A percentile compares a stretch with the other conserved stretches of the same genome.
These are phyloP conservation scores for Microcera coccophila DNA, from an alignment of 2,329 filamentous ascomycete genomes.

Conservation along the genomic window DNA sequence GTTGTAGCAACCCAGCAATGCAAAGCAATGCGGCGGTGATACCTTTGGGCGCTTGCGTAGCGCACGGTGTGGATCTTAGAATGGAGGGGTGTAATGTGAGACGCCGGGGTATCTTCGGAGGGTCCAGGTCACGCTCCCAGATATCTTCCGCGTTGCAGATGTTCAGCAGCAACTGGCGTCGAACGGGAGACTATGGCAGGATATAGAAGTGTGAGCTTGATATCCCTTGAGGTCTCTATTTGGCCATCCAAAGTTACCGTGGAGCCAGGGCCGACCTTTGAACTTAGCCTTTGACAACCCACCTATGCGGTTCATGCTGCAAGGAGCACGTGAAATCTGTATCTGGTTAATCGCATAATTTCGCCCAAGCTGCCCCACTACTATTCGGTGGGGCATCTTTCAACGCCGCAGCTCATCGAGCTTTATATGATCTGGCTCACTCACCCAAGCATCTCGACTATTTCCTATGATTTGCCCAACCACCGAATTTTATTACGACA, in stretches of 20 bases:
- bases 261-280: neutral
- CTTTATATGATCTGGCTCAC: constrained; percentile 15
- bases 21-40: constrained; percentile 23
- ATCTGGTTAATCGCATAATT: constrained; percentile 29
- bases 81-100: constrained; percentile 30
- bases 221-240: too few relatives aligned
- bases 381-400: constrained; percentile 24
- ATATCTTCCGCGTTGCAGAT: too few relatives aligned
- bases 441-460: neutral
- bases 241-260: too few relatives aligned
- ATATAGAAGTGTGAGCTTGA: too few relatives aligned
- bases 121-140: neutral
- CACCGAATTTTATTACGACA: constrained; percentile 18
- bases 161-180: too few relatives aligned
- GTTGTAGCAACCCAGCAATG: constrained; percentile 20
- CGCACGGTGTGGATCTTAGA: constrained; percentile 28
- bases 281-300: neutral
- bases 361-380: constrained; percentile 21
- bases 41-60: constrained; percentile 18
- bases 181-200: too few relatives aligned
- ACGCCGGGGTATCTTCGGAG: constrained; percentile 29
- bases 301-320: neutral
- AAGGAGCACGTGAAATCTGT: constrained; percentile 13
- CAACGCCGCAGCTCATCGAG: constrained; percentile 28
- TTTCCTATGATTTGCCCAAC: neutral